Evolutionary conservation across 306 rosid species (phyloP).

Genomic region (Parietaria judaica): DNA sequence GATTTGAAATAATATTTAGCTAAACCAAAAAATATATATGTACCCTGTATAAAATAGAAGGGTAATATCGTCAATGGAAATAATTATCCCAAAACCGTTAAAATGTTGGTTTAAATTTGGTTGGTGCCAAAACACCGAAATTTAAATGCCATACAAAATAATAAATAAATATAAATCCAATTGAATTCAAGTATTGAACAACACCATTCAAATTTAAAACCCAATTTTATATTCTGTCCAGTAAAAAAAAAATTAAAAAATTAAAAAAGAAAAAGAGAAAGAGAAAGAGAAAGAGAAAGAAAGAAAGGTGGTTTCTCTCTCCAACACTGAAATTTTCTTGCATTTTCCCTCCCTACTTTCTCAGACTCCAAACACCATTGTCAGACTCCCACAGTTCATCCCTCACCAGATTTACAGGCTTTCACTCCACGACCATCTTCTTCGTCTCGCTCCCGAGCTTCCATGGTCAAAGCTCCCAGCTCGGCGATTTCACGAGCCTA

Average conservation of each 20-base stretch:
- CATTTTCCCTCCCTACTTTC: slow-evolving; percentile 30
- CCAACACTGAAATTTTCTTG: slow-evolving; percentile 26
- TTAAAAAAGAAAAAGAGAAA: slow-evolving; percentile 19
- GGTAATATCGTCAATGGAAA: not conserved
- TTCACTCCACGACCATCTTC: slow-evolving; percentile 31
- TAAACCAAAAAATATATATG: too few relatives aligned
- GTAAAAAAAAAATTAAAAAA: slow-evolving; percentile 10
- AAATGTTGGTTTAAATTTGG: slow-evolving; percentile 35
- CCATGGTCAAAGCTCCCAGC: slow-evolving; percentile 17
- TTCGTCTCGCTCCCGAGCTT: slow-evolving; percentile 5
- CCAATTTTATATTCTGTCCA: slow-evolving; percentile 3
- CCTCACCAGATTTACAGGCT: slow-evolving; percentile 21
- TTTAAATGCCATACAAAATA: slow-evolving; percentile 26
- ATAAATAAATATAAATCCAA: slow-evolving; percentile 13
- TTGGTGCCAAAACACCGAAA: slow-evolving; percentile 44
- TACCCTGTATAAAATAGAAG: too few relatives aligned
- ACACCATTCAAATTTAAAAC: slow-evolving; percentile 4
- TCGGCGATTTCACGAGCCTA: slow-evolving; percentile 9
- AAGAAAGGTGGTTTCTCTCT: slow-evolving; percentile 51
- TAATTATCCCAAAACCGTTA: slow-evolving; percentile 11
- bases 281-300: slow-evolving; percentile 27
- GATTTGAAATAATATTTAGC: too few relatives aligned
- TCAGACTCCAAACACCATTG: slow-evolving; percentile 37
- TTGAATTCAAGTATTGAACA: not conserved
- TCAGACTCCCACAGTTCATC: slow-evolving; percentile 23